A percentile compares a stretch with the other conserved stretches of the same genome.
phyloP scores from a whole-genome alignment of 345 rosid species.

The Syzygium aqueum region DNA sequence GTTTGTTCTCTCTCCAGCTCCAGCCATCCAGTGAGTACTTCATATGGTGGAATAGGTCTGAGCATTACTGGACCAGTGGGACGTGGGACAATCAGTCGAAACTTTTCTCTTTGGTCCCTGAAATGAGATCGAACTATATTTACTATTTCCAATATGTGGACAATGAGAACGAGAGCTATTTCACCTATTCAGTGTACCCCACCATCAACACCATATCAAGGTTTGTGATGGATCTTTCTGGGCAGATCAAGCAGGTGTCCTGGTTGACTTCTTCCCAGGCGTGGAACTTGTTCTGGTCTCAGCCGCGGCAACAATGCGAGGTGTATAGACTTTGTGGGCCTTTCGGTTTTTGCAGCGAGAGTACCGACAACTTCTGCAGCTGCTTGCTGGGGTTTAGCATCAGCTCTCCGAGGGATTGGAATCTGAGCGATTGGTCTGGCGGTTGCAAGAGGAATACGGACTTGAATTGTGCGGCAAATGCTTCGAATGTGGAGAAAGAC shows the following conservation, averaged over 20 bases:
- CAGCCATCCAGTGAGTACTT: conserved; percentile 44
- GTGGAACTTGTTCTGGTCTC: conserved; percentile 70
- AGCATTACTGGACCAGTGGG: conserved; percentile 58
- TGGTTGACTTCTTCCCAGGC: conserved; percentile 21
- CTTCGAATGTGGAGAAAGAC: conserved; percentile 16
- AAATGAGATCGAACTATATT: conserved; percentile 46
- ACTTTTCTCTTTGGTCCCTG: conserved; percentile 49
- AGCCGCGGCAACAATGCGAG: conserved; percentile 61
- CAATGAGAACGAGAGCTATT: conserved; percentile 41
- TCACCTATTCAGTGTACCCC: conserved; percentile 38
- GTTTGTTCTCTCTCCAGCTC: conserved; percentile 64
- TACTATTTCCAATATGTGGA: conserved; percentile 40
- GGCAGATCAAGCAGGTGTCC: conserved; percentile 42
- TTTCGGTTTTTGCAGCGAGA: conserved; percentile 45
- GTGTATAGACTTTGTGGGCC: conserved; percentile 66
- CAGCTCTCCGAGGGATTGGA: conserved; percentile 26
- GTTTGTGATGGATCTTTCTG: conserved; percentile 48
- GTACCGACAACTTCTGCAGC: neutral
- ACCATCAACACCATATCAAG: conserved; percentile 13
- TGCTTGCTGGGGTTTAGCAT: conserved; percentile 36
- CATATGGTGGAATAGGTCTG: conserved; percentile 43
- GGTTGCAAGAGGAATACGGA: conserved; percentile 47
- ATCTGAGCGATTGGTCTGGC: conserved; percentile 35
- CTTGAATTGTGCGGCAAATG: conserved; percentile 31
- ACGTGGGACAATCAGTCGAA: conserved; percentile 31